Percentiles rank a stretch among this genome's conserved stretches.
phyloP scores from a whole-genome alignment of 2,329 filamentous ascomycete species.

The Diaporthe nobilis region DNA sequence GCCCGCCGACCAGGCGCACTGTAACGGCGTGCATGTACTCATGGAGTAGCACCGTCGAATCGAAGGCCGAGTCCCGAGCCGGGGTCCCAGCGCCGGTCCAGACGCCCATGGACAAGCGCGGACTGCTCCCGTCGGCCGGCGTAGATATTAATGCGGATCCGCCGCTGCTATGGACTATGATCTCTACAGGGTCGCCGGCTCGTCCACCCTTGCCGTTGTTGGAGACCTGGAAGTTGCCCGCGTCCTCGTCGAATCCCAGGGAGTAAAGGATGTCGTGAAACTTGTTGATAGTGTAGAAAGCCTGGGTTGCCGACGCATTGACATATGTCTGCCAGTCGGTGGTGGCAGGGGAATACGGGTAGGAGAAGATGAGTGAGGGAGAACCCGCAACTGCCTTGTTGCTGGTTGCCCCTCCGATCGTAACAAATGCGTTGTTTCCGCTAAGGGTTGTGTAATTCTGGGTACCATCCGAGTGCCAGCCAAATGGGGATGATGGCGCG shows the following conservation, averaged over 20 bases:
- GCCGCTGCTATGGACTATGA: background rate
- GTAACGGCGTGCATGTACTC: constrained; percentile 6
- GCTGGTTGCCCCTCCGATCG: background rate
- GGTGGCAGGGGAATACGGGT: background rate
- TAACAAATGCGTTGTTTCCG: background rate
- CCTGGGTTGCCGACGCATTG: background rate
- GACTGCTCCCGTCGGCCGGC: background rate
- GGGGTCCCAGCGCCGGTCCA: background rate
- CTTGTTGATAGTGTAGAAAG: constrained; percentile 12
- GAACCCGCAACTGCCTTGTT: background rate
- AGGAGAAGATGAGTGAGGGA: background rate
- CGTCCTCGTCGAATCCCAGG: background rate
- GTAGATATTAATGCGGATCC: background rate
- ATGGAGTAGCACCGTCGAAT: background rate
- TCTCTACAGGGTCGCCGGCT: background rate
- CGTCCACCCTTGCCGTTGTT: background rate
- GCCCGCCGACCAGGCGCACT: background rate
- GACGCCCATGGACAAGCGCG: background rate
- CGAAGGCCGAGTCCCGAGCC: background rate
- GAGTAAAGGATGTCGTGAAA: background rate
- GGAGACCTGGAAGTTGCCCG: background rate
- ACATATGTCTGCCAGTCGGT: constrained; percentile 8
- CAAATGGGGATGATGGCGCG: background rate
- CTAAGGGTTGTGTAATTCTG: background rate
- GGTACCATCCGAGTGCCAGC: constrained; percentile 4